Conservation (phyloP, 2,329 filamentous ascomycete genomes). For the Colletotrichum falcatum region DNA sequence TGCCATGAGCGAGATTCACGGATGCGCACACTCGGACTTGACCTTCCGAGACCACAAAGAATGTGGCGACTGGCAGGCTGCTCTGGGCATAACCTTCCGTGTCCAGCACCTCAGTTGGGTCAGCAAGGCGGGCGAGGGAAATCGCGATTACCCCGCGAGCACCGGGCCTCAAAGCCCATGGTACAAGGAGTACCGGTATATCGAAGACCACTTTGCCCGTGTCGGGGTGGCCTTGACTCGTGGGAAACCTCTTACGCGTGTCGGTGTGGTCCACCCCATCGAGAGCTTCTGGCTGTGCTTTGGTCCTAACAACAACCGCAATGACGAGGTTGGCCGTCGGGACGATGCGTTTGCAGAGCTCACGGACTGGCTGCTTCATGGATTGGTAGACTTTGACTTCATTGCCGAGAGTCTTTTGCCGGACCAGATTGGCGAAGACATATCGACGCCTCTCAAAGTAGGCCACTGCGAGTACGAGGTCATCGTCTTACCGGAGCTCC, state of each 20-base stretch:
- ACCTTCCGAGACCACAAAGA: conserved; percentile 50
- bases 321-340: conserved; percentile 44
- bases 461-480: conserved; percentile 49
- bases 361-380: conserved; percentile 35
- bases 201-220: conserved; percentile 50
- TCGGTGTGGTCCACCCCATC: conserved; percentile 50
- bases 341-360: conserved; percentile 45
- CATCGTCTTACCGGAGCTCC: conserved; percentile 48
- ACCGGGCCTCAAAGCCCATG: conserved; percentile 51
- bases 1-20: conserved; percentile 48
- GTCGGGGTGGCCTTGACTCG: conserved; percentile 48
- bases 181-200: conserved; percentile 48
- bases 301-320: conserved; percentile 45
- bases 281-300: conserved; percentile 51
- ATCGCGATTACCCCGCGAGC: conserved; percentile 49
- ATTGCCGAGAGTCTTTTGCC: conserved; percentile 48
- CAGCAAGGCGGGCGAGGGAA: conserved; percentile 50
- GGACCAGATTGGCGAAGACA: conserved; percentile 37
- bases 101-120: conserved; percentile 50
- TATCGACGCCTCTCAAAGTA: conserved; percentile 41
- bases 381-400: conserved; percentile 51
- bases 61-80: conserved; percentile 51
- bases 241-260: conserved; percentile 46
- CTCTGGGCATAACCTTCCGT: conserved; percentile 49
- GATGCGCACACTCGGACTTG: conserved; percentile 49